A percentile compares a stretch with the other conserved stretches of the same genome.
Evolutionary conservation across 2,329 filamentous ascomycete genomes (phyloP).

Genomic region (Fusarium redolens): DNA sequence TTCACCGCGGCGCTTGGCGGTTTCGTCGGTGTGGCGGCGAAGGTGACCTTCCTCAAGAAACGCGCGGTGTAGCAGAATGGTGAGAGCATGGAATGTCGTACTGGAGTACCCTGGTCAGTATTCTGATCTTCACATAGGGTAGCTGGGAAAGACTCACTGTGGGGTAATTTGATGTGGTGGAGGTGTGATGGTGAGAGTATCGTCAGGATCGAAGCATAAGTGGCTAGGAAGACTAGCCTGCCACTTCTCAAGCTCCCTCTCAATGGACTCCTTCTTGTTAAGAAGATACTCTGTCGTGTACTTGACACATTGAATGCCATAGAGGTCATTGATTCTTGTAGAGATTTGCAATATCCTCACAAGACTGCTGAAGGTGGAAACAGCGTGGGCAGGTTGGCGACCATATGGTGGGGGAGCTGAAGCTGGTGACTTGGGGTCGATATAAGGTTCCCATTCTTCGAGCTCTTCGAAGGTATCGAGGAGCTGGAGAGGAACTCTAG

Average conservation of each 20-base stretch:
- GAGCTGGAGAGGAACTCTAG: slow-evolving; percentile 47
- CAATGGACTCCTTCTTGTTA: slow-evolving; percentile 43
- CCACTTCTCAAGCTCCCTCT: slow-evolving; percentile 45
- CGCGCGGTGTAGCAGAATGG: slow-evolving; percentile 58
- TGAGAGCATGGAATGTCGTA: slow-evolving; percentile 54
- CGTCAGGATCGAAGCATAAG: slow-evolving; percentile 45
- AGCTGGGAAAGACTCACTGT: slow-evolving; percentile 37
- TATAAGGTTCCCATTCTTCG: slow-evolving; percentile 50
- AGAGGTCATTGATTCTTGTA: slow-evolving; percentile 44
- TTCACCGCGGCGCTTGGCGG: slow-evolving; percentile 42
- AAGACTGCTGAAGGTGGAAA: slow-evolving; percentile 46
- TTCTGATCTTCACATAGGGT: background rate
- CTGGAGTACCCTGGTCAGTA: slow-evolving; percentile 25
- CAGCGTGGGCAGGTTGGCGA: slow-evolving; percentile 45
- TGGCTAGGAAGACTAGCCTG: slow-evolving; percentile 41
- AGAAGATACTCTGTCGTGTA: slow-evolving; percentile 43
- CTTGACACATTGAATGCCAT: slow-evolving; percentile 45
- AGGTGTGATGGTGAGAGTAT: slow-evolving; percentile 41
- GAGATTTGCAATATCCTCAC: slow-evolving; percentile 47
- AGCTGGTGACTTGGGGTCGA: slow-evolving; percentile 44
- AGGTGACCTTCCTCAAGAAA: slow-evolving; percentile 53
- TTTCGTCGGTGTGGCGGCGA: slow-evolving; percentile 43
- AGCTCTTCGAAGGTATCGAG: slow-evolving; percentile 51
- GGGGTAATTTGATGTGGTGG: slow-evolving; percentile 47
- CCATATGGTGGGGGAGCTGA: slow-evolving; percentile 43